Conservation (phyloP, 2,329 filamentous ascomycete genomes). For the Boeremia exigua region DNA sequence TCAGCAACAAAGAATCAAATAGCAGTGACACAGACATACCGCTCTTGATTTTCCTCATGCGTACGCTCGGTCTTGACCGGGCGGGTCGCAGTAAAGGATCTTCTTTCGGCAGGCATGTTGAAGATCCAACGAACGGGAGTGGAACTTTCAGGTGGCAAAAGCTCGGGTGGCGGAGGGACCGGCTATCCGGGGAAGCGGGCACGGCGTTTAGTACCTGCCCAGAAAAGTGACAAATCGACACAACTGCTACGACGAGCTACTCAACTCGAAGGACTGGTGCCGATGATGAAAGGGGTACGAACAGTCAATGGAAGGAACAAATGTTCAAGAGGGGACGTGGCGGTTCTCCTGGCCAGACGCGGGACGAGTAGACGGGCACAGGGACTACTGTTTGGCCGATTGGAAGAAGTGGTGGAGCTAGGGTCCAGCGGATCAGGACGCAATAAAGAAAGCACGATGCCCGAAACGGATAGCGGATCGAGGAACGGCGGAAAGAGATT, state of each 20-base stretch:
- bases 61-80: conserved; percentile 72
- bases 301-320: background rate
- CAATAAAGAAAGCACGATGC: conserved; percentile 25
- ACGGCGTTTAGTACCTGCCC: background rate
- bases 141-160: background rate
- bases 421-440: conserved; percentile 22
- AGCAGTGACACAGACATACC: conserved; percentile 47
- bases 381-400: conserved; percentile 36
- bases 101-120: conserved; percentile 50
- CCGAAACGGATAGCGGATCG: conserved; percentile 28
- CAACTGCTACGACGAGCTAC: background rate
- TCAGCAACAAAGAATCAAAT: conserved; percentile 13
- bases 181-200: background rate
- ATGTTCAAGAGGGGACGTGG: conserved; percentile 32
- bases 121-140: background rate
- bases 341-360: conserved; percentile 27
- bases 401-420: conserved; percentile 25
- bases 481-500: conserved; percentile 19
- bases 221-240: background rate
- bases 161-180: conserved; percentile 15
- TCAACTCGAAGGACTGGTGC: background rate
- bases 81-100: conserved; percentile 42
- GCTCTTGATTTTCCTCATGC: conserved; percentile 82
- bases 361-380: conserved; percentile 28
- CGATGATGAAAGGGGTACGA: background rate